Evolutionary conservation across 768 basidiomycete genomes (phyloP), one percentile per base, ranked within the genome.

Genomic region (Pulveroboletus sp.): DNA sequence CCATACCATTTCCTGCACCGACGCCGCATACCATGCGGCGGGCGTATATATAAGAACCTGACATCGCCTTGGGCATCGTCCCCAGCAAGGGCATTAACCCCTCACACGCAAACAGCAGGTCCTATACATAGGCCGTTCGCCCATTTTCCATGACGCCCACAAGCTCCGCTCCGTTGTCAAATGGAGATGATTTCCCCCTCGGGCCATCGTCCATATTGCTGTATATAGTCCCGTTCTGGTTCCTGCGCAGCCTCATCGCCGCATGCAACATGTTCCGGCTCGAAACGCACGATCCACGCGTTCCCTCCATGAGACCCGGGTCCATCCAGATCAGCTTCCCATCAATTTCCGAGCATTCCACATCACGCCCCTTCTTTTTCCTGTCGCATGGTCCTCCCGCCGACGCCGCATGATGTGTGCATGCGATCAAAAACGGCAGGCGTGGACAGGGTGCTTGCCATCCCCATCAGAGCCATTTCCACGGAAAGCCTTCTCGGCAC

Each of bases 231-330:
- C 17, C 40, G 45, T 52, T 52, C 49, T 52, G 23, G 33, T 32
- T 36, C 24, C 51, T 57, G 47, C 62, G 50, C 55, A 57, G 60
- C 60, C 61, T 57, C 52, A 40, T 29, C 47, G 50, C 60, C 37
- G 42, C 61, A 56, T 60, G 50, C 45, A 51, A 38, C 61, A 63
- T 53, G 60, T 47, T 60, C 60, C 60, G 61, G 51, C 58, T 61
- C 61, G 60, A 61, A 57, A 60, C 61, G 49, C 60, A 47, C 50
- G 49, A 47, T 49, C 55, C 51, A 61, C 44, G 40, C 60, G 49
- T 59, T 46, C 36, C 49, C 23, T 45, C 42, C 51, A 51, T 49
- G 25, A 53, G 37, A 23, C 49, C 48, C 42, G 42, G 44, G 23
- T 43, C 50, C 55, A 29, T 21, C 24, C 42, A 34, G 11, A 62